phyloP scores from a whole-genome alignment of 306 rosid genomes.

The Rosa rugosa region DNA sequence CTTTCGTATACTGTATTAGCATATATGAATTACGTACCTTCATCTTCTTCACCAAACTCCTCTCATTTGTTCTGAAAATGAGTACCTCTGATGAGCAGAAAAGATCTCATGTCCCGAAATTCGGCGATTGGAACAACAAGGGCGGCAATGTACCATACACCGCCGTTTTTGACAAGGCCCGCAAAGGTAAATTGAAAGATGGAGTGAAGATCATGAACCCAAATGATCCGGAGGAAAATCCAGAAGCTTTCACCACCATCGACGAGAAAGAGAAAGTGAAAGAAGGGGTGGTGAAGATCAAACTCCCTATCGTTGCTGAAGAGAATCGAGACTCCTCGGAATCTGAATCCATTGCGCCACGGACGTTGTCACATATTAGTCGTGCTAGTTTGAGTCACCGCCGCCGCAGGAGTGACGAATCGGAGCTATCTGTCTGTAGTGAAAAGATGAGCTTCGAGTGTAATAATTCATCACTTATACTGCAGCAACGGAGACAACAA shows the following conservation, averaged over 20 bases:
- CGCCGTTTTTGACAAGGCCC: slow-evolving; percentile 42
- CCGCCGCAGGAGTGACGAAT: neutral
- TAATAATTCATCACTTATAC: slow-evolving; percentile 3
- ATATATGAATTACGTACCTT: neutral
- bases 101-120: slow-evolving; percentile 41
- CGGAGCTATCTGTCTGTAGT: slow-evolving; percentile 14
- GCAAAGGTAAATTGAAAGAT: slow-evolving; percentile 13
- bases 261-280: neutral
- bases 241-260: slow-evolving; percentile 28
- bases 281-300: neutral
- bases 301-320: neutral
- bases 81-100: slow-evolving; percentile 10
- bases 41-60: neutral
- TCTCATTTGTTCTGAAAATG: neutral
- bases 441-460: slow-evolving; percentile 29
- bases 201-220: slow-evolving; percentile 35
- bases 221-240: slow-evolving; percentile 48
- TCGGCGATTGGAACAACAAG: slow-evolving; percentile 53
- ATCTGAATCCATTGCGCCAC: neutral
- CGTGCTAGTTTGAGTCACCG: neutral
- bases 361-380: neutral
- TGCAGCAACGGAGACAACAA: slow-evolving; percentile 1
- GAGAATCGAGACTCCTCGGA: neutral
- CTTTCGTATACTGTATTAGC: neutral
- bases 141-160: slow-evolving; percentile 39